Base-by-base conservation (phyloP, 208 protist genomes). In the Leishmania amazonensis region DNA sequence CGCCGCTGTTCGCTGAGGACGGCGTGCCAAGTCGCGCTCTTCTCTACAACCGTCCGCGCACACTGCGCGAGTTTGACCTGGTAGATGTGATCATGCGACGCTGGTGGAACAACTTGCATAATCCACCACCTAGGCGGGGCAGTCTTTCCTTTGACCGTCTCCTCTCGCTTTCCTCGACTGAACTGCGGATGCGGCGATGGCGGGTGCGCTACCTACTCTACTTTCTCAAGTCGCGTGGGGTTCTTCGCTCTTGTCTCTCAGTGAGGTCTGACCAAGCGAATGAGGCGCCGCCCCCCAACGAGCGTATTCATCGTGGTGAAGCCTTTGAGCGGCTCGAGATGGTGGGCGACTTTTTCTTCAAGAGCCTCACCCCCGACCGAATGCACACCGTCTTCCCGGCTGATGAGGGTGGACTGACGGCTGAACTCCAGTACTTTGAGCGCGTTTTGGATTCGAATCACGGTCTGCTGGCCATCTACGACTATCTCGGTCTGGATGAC, bases 301-400 rank as follows among this genome's bases (percentile, higher is more conserved):
- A 57, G 7, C 53, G 24, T 72, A 62, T 68, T 8, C 2, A 49
- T 17, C 85, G 85, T 60, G 87, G 86, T 17, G 81, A 84, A 19
- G 76, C 83, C 8, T 98, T 98, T 80, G 89, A 98, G 86, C 88
- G 92, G 0, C 88, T 80, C 54, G 95, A 98, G 80, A 94, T 96
- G 92, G 88, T 96, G 73, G 95, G 95, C 21, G 95, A 98, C 74
- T 90, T 88, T 40, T 79, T 96, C 53, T 83, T 96, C 21, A 98
- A 98, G 73, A 70, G 79, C 17, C 72, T 94, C 42, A 81, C 94
- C 21, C 76, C 78, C 42, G 93, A 98, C 60, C 90, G 95, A 40
- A 40, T 98, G 54, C 71, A 76, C 49, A 76, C 71, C 31, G 45
- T 96, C 28, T 96, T 97, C 73, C 93, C 94, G 9, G 53, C 80